Evolutionary conservation across 768 basidiomycete species (phyloP), one percentile per base, ranked within the genome.

Genomic region (Trametes meyenii): DNA sequence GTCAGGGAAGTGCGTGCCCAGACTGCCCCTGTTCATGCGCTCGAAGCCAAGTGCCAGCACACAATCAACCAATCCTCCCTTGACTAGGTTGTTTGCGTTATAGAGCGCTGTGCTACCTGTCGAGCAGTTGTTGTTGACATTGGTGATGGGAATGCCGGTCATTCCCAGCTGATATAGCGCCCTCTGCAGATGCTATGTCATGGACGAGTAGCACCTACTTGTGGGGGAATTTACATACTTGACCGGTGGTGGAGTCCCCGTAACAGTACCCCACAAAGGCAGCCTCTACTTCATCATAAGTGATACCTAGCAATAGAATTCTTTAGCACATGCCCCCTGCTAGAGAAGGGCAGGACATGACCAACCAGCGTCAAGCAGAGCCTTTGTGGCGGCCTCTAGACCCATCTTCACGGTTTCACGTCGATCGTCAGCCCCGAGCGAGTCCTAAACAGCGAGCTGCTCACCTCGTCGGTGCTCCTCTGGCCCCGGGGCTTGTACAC

Each of bases 101-200:
- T 83, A 90, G 21, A 94, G 78, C 5, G 93, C 91, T 0, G 89
- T 81, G 51, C 87, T 88, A 4, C 91, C 92, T 0, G 92, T 92
- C 3, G 91, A 87, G 68, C 92, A 93, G 73, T 91, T 91, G 75
- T 94, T 94, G 78, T 92, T 93, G 44, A 94, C 89, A 67, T 94
- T 94, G 51, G 88, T 81, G 68, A 94, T 87, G 0, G 92, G 92
- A 60, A 94, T 93, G 36, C 85, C 80, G 0, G 92, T 94, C 72
- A 94, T 80, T 19, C 92, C 92, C 43, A 94, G 85, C 70, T 86
- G 87, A 74, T 94, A 94, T 19, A 94, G 77, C 7, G 90, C 85
- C 16, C 91, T 81, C 85, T 94, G 69, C 1, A 64, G 21, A 24
- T 13, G 21, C 29, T 33, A 19, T 24, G 40, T 19, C 56, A 21